Percentiles rank a stretch among this genome's conserved stretches.
These are phyloP conservation scores for Scedosporium dehoogii DNA, from an alignment of 2,329 filamentous ascomycete species.

Conservation along the genomic window DNA sequence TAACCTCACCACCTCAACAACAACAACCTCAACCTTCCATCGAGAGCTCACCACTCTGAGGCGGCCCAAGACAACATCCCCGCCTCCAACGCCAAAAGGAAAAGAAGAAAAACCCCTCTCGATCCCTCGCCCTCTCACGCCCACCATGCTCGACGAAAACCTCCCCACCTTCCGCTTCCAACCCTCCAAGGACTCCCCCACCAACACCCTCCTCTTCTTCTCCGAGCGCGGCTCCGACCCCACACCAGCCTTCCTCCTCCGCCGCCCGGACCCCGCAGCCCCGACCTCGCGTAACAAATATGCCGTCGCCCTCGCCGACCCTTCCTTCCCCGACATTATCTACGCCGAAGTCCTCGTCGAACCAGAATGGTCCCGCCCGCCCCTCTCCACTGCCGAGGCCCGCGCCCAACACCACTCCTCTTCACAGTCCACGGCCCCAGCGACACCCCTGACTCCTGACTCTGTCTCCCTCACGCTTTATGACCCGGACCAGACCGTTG, in stretches of 20 bases:
- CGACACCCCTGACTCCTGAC: constrained; percentile 64
- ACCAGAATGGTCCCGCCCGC: constrained; percentile 69
- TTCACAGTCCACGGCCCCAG: constrained; percentile 41
- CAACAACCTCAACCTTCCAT: no score
- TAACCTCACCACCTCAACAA: no score
- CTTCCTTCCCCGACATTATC: constrained; percentile 68
- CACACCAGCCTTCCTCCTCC: constrained; percentile 68
- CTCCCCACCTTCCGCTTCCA: constrained; percentile 62
- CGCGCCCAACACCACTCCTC: constrained; percentile 43
- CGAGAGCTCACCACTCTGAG: no score
- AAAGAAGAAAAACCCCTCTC: neutral
- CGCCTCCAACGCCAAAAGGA: no score
- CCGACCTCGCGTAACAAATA: constrained; percentile 72
- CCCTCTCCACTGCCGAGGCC: constrained; percentile 70
- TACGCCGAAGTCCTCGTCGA: constrained; percentile 79
- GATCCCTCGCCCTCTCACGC: neutral
- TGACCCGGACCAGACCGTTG: constrained; percentile 79
- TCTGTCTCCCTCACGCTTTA: constrained; percentile 82
- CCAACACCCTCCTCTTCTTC: constrained; percentile 48
- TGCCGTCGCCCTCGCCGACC: constrained; percentile 75
- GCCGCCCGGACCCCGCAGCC: constrained; percentile 61
- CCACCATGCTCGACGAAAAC: constrained; percentile 79
- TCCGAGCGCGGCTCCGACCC: constrained; percentile 72
- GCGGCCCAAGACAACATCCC: no score
- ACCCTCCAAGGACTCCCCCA: constrained; percentile 39